A percentile compares a stretch with the other conserved stretches of the same genome.
Conservation (phyloP, 2,329 filamentous ascomycete species). For the Aspergillus sp. region DNA sequence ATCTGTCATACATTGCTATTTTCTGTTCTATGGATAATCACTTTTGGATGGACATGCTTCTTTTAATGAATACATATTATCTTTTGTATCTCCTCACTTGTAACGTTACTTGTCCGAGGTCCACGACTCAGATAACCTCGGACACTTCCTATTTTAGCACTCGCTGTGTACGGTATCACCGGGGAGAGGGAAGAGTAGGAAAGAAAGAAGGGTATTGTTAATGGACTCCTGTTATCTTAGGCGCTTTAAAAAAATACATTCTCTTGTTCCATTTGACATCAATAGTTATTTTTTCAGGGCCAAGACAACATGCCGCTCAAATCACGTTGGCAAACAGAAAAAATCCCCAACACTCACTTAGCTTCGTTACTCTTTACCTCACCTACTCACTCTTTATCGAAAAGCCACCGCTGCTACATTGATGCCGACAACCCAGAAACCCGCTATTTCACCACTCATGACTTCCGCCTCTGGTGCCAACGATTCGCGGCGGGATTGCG, state of each 20-base stretch:
- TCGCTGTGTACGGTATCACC: background rate
- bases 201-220: background rate
- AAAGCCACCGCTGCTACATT: conserved; percentile 46
- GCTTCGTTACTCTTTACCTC: conserved; percentile 45
- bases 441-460: conserved; percentile 56
- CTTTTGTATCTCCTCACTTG: background rate
- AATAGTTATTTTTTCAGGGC: background rate
- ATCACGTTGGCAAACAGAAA: conserved; percentile 42
- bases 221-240: background rate
- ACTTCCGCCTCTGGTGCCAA: conserved; percentile 64
- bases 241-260: background rate
- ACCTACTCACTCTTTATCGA: conserved; percentile 41
- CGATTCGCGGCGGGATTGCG: conserved; percentile 63
- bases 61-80: background rate
- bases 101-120: background rate
- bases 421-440: conserved; percentile 62
- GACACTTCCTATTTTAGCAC: background rate
- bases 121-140: background rate
- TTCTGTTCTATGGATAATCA: conserved; percentile 1
- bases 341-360: conserved; percentile 38
- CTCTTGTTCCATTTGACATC: background rate
- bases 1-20: conserved; percentile 5
- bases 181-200: background rate
- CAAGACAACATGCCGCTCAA: conserved; percentile 45
- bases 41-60: too few species aligned